A percentile compares a stretch with the other conserved stretches of the same genome.
Evolutionary conservation across 257 asterid species (phyloP).

Genomic region (Lithospermum erythrorhizon): DNA sequence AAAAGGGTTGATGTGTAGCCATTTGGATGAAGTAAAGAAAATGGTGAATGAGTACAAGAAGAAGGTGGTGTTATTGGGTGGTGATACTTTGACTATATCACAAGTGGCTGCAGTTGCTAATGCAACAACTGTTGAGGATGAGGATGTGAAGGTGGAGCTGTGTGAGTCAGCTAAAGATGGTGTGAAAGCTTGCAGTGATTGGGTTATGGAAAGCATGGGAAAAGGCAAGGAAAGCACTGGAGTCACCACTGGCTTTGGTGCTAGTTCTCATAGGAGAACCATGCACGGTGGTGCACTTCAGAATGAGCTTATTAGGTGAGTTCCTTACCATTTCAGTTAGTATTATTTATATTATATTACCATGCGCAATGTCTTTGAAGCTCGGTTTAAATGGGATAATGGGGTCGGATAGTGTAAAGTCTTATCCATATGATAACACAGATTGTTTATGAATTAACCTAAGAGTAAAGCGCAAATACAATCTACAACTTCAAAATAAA

Average conservation of each 20-base stretch:
- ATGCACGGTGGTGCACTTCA: conserved; percentile 18
- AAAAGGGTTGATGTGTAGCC: conserved; percentile 19
- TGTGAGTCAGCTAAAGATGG: conserved; percentile 18
- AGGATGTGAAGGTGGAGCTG: conserved; percentile 18
- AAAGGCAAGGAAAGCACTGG: conserved; percentile 20
- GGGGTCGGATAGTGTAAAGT: no score
- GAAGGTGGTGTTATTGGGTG: conserved; percentile 13
- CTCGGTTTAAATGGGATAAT: no score
- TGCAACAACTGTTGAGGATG: conserved; percentile 17
- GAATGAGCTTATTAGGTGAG: conserved; percentile 17
- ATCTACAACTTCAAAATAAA: no score
- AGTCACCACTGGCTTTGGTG: conserved; percentile 27
- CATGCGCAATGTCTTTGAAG: no score
- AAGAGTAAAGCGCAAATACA: no score
- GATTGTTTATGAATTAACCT: no score
- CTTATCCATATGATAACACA: no score
- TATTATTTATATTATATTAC: no score
- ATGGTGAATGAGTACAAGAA: conserved; percentile 16
- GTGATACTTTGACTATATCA: conserved; percentile 13
- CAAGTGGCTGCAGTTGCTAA: conserved; percentile 4
- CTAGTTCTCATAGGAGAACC: conserved; percentile 18
- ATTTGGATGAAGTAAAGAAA: conserved; percentile 18
- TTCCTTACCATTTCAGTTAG: no score
- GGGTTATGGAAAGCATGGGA: conserved; percentile 25
- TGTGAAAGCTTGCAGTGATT: conserved; percentile 20